Evolutionary conservation across 345 rosid species (phyloP).

Genomic region (Geranium brycei): DNA sequence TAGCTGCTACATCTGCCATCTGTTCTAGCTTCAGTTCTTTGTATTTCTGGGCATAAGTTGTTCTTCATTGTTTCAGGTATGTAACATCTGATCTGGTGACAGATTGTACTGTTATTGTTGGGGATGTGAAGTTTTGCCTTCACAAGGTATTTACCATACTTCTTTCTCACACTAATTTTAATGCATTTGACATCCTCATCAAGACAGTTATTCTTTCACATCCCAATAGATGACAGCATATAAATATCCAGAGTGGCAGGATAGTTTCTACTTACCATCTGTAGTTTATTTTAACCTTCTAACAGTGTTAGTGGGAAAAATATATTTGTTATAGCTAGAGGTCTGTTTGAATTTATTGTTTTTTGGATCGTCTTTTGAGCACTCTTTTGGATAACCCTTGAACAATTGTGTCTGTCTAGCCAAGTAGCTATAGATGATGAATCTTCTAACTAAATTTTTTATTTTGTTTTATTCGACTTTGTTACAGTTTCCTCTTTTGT

Average conservation of each 20-base stretch:
- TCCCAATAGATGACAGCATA: no score
- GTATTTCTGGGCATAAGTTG: slow-evolving; percentile 10
- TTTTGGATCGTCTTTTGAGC: no score
- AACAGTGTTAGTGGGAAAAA: no score
- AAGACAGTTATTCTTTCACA: not conserved
- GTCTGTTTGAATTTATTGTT: no score
- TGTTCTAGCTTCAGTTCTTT: not conserved
- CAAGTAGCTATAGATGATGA: not conserved
- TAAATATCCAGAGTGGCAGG: no score
- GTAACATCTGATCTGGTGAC: slow-evolving; percentile 60
- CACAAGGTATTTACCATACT: slow-evolving; percentile 48
- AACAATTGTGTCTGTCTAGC: not conserved
- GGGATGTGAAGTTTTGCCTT: slow-evolving; percentile 66
- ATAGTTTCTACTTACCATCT: no score
- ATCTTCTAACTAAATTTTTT: not conserved
- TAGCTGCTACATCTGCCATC: not conserved
- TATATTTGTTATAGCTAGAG: no score
- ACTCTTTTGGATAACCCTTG: no score
- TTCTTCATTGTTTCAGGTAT: slow-evolving; percentile 35
- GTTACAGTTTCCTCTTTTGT: slow-evolving; percentile 80
- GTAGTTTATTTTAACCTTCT: no score
- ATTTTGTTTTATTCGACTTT: slow-evolving; percentile 3
- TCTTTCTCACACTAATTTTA: not conserved
- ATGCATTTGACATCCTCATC: not conserved
- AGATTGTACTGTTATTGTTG: slow-evolving; percentile 55